Percentiles rank a stretch among this genome's conserved stretches.
Evolutionary conservation across 352 stramenopile genomes (phyloP).

Genomic region (Thalassiosira mediterranea): DNA sequence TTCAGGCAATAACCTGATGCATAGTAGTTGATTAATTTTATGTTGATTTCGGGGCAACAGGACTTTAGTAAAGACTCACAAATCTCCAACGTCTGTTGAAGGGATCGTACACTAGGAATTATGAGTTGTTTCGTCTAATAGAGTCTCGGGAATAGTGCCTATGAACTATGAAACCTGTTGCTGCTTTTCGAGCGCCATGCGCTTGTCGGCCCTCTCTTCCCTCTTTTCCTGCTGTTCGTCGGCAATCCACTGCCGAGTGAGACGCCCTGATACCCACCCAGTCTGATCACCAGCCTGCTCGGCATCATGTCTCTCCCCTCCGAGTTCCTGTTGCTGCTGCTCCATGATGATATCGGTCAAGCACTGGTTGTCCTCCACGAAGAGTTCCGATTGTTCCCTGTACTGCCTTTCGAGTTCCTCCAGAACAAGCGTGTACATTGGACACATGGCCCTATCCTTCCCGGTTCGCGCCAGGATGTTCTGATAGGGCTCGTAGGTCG

Average conservation of each 20-base stretch:
- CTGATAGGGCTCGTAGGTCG: conserved; percentile 38
- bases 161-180: too few species aligned
- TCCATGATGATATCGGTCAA: conserved; percentile 53
- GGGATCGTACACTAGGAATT: too few species aligned
- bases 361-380: conserved; percentile 47
- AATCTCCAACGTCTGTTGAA: too few species aligned
- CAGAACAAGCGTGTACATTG: conserved; percentile 60
- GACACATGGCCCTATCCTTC: conserved; percentile 49
- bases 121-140: too few species aligned
- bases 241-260: conserved; percentile 34
- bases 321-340: conserved; percentile 33
- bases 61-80: too few species aligned
- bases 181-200: too few species aligned
- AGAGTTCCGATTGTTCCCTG: conserved; percentile 40
- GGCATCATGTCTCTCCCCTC: conserved; percentile 30
- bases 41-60: too few species aligned
- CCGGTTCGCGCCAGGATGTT: conserved; percentile 46
- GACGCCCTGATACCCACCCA: conserved; percentile 40
- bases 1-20: too few species aligned
- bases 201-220: too few species aligned
- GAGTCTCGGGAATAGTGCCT: too few species aligned
- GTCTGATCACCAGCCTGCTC: conserved; percentile 39
- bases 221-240: conserved; percentile 15
- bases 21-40: too few species aligned
- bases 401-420: conserved; percentile 61